Evolutionary conservation across 306 rosid species (phyloP).

Genomic region (Pachyrhizus erosus): DNA sequence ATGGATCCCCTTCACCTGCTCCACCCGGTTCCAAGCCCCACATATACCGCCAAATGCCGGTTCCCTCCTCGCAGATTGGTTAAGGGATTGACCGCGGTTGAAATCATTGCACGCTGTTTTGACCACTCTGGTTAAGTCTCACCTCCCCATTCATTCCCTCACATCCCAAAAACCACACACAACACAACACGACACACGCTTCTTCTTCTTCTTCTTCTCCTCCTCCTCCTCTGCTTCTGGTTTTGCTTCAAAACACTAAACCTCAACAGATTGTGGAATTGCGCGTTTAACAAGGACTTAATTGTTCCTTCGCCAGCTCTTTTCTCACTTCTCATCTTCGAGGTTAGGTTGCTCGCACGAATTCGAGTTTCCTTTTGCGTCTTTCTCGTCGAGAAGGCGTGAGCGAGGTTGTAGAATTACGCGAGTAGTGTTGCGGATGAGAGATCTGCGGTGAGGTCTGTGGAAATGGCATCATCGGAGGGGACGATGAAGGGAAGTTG

Average conservation of each 20-base stretch:
- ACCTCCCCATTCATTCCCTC: background rate
- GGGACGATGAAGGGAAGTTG: slow-evolving; percentile 60
- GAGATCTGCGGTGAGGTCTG: slow-evolving; percentile 68
- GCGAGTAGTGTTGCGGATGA: slow-evolving; percentile 50
- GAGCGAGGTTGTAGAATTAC: background rate
- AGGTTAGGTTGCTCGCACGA: background rate
- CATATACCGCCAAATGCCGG: slow-evolving; percentile 51
- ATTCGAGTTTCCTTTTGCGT: background rate
- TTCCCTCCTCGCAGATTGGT: slow-evolving; percentile 32
- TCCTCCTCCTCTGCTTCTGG: background rate
- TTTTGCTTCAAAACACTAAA: background rate
- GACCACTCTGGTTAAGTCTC: slow-evolving; percentile 63
- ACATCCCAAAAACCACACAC: background rate
- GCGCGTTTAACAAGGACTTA: background rate
- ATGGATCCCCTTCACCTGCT: slow-evolving; percentile 35
- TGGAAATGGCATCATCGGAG: slow-evolving; percentile 74
- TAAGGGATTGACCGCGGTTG: slow-evolving; percentile 74
- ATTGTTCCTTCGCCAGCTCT: slow-evolving; percentile 7
- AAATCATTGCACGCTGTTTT: slow-evolving; percentile 64
- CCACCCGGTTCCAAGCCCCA: slow-evolving; percentile 29
- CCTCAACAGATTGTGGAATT: slow-evolving; percentile 8
- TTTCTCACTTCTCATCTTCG: slow-evolving; percentile 1
- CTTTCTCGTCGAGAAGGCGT: background rate
- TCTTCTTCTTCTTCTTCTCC: background rate
- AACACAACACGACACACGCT: background rate